These are phyloP conservation scores for Lagenidium sp. DNA, from an alignment of 352 stramenopile genomes.

Conservation along the genomic window DNA sequence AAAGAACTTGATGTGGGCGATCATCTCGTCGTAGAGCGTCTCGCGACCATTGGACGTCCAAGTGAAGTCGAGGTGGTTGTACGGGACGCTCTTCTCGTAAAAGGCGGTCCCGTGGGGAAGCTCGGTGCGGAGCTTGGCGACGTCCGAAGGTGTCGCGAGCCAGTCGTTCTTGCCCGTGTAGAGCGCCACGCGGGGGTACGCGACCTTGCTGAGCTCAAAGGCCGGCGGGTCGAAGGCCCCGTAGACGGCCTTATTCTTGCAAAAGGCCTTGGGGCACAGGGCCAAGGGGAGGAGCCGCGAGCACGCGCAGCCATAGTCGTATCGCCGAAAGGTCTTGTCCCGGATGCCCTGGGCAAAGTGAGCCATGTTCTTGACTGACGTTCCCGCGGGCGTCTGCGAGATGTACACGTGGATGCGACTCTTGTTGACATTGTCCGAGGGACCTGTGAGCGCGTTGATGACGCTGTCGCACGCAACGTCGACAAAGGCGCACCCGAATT, in stretches of 20 bases:
- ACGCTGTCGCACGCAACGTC: conserved; percentile 27
- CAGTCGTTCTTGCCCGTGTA: conserved; percentile 40
- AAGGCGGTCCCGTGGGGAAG: conserved; percentile 41
- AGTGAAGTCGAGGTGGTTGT: conserved; percentile 66
- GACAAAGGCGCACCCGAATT: conserved; percentile 29
- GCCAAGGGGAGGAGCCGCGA: conserved; percentile 19
- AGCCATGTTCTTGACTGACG: conserved; percentile 54
- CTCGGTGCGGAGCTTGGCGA: conserved; percentile 29
- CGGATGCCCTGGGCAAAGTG: conserved; percentile 56
- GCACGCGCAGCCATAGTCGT: conserved; percentile 52
- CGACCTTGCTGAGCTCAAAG: conserved; percentile 31
- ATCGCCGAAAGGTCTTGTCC: conserved; percentile 44
- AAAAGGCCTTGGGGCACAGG: conserved; percentile 31
- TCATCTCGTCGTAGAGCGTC: conserved; percentile 42
- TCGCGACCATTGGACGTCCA: conserved; percentile 52
- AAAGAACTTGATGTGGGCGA: conserved; percentile 42
- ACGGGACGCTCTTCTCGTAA: conserved; percentile 30
- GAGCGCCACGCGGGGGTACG: conserved; percentile 41
- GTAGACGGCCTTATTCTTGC: conserved; percentile 50
- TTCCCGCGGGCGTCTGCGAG: conserved; percentile 45
- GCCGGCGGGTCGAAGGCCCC: conserved; percentile 23
- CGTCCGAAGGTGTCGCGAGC: conserved; percentile 33
- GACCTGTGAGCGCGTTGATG: conserved; percentile 30
- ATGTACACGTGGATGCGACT: conserved; percentile 56
- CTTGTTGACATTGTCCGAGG: conserved; percentile 37